Percentiles rank a stretch among this genome's conserved stretches.
Evolutionary conservation across 2,329 filamentous ascomycete species (phyloP).

Genomic region (Penicillium sp.): DNA sequence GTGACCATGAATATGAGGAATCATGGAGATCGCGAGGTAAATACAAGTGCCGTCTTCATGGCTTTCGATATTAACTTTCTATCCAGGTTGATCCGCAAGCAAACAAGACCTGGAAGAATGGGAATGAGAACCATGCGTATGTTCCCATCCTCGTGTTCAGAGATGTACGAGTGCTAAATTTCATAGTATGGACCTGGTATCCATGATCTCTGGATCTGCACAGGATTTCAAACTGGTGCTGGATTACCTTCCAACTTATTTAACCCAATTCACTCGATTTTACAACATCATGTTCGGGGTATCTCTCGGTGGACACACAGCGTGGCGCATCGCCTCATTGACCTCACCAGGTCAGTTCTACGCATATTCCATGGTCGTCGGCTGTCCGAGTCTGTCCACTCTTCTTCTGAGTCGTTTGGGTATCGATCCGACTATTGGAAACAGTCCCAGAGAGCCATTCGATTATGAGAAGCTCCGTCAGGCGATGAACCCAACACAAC

Average conservation of each 20-base stretch:
- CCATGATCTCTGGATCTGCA: slow-evolving; percentile 1
- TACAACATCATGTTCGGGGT: slow-evolving; percentile 4
- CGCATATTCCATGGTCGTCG: not conserved
- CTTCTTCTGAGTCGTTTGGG: not conserved
- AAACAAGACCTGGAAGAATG: slow-evolving; percentile 3
- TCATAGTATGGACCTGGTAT: slow-evolving; percentile 1
- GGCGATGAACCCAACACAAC: not conserved
- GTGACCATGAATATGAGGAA: slow-evolving; percentile 6
- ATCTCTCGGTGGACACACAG: slow-evolving; percentile 1
- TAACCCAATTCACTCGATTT: not conserved
- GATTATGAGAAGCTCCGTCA: not conserved
- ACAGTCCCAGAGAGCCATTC: not conserved
- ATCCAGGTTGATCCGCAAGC: not conserved
- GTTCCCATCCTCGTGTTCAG: not conserved
- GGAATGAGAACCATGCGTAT: slow-evolving; percentile 5
- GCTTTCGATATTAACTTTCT: not conserved
- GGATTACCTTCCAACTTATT: slow-evolving; percentile 2
- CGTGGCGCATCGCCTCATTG: slow-evolving; percentile 2
- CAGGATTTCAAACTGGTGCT: slow-evolving; percentile 5
- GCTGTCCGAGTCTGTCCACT: not conserved
- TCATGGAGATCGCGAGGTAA: slow-evolving; percentile 4
- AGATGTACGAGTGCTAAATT: not conserved
- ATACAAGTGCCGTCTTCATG: too few species aligned
- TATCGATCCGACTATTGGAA: not conserved
- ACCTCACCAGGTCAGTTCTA: not conserved